Percentiles rank a stretch among this genome's conserved stretches.
Conservation (phyloP, 1,139 yeast species). For the Protomyces gravidus region DNA sequence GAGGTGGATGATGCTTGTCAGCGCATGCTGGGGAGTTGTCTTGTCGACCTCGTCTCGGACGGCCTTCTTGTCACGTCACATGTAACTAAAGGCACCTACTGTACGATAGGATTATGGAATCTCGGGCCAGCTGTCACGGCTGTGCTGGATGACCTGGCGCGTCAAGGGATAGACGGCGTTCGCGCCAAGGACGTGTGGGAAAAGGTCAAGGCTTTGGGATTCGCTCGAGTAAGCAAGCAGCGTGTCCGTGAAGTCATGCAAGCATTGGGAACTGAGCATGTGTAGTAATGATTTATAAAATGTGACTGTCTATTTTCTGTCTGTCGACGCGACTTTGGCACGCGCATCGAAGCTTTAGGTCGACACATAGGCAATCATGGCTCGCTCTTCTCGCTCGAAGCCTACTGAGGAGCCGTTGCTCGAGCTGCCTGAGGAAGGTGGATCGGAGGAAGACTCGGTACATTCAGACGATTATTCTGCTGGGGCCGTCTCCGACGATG, state of each 20-base stretch:
- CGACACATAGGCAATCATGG: background rate
- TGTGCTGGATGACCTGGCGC: background rate
- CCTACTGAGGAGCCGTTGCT: slow-evolving; percentile 21
- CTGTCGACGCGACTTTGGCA: no score
- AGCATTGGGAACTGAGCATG: background rate
- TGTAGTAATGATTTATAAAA: background rate
- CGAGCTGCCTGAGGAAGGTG: slow-evolving; percentile 22
- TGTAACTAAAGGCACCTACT: slow-evolving; percentile 2
- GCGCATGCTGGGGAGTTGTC: slow-evolving; percentile 18
- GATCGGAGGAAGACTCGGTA: slow-evolving; percentile 16
- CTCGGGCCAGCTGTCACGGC: slow-evolving; percentile 10
- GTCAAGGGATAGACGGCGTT: background rate
- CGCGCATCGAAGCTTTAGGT: background rate
- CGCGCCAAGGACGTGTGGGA: background rate
- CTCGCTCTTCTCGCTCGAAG: slow-evolving; percentile 24
- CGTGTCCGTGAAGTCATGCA: background rate
- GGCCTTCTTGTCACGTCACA: slow-evolving; percentile 12
- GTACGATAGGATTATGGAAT: slow-evolving; percentile 27
- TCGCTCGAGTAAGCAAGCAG: background rate
- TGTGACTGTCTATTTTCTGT: background rate
- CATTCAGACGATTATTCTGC: slow-evolving; percentile 9
- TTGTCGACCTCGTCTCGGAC: slow-evolving; percentile 17
- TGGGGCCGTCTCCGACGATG: slow-evolving; percentile 6
- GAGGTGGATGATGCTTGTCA: background rate
- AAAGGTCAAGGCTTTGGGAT: background rate